phyloP scores from a whole-genome alignment of 2,329 filamentous ascomycete species.

The Cladosporium sp. region DNA sequence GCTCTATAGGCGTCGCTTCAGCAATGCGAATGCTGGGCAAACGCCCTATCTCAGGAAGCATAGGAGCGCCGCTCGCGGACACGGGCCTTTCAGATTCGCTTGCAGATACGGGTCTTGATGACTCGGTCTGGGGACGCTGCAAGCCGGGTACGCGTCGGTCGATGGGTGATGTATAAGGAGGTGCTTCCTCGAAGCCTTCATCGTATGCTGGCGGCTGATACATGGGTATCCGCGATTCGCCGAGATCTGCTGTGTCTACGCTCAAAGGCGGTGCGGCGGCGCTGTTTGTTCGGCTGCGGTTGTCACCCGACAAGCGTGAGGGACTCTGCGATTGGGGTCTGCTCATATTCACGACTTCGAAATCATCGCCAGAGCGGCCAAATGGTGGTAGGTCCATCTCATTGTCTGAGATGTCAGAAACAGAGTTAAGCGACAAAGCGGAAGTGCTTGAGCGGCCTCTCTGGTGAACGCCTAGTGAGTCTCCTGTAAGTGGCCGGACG shows the following conservation, averaged over 20 bases:
- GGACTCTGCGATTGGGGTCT: conserved; percentile 31
- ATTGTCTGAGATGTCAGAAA: conserved; percentile 27
- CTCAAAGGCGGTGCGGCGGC: conserved; percentile 18
- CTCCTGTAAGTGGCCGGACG: conserved; percentile 26
- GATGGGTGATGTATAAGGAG: conserved; percentile 44
- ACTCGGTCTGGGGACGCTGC: neutral
- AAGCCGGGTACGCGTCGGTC: conserved; percentile 16
- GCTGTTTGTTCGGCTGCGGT: conserved; percentile 26
- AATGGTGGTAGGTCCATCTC: conserved; percentile 27
- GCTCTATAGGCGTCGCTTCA: conserved; percentile 31
- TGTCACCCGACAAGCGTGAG: conserved; percentile 19
- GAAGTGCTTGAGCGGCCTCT: conserved; percentile 42
- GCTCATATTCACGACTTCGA: conserved; percentile 37
- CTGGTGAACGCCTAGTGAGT: conserved; percentile 33
- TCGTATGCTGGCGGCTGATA: conserved; percentile 34
- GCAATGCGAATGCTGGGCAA: conserved; percentile 44
- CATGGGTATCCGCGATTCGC: conserved; percentile 26
- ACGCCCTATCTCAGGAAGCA: conserved; percentile 37
- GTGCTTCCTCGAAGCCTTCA: conserved; percentile 42
- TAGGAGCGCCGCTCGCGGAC: conserved; percentile 21
- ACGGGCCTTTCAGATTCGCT: conserved; percentile 7
- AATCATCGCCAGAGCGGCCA: conserved; percentile 34
- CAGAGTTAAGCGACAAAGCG: conserved; percentile 36
- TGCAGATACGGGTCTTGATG: neutral
- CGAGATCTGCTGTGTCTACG: conserved; percentile 30